Evolutionary conservation across 208 protist species (phyloP).

Genomic region (Acanthamoeba lenticulata): DNA sequence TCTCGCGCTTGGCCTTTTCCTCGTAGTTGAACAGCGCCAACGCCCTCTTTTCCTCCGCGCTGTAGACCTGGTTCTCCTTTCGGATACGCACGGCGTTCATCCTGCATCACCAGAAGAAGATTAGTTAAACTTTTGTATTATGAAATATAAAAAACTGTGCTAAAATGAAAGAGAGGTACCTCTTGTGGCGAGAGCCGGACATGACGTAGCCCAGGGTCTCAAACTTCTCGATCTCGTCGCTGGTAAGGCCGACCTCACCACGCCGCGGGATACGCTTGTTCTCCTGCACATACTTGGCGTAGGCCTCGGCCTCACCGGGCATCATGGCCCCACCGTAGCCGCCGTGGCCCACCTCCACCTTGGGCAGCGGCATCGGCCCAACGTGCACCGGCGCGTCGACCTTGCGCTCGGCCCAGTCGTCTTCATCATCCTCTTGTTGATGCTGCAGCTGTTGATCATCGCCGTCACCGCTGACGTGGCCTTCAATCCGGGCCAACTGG

Average conservation of each 20-base stretch:
- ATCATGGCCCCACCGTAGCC: constrained; percentile 84
- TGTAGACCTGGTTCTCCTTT: constrained; percentile 91
- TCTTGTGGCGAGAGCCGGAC: constrained; percentile 86
- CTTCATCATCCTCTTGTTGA: not conserved
- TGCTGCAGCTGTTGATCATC: not conserved
- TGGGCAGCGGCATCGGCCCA: not conserved
- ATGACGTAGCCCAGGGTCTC: constrained; percentile 91
- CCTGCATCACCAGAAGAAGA: constrained; percentile 78
- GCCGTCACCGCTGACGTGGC: not conserved
- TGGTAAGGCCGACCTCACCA: constrained; percentile 90
- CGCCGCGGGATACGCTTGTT: constrained; percentile 91
- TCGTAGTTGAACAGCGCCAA: constrained; percentile 89
- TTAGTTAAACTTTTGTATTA: no score
- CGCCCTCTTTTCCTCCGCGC: constrained; percentile 88
- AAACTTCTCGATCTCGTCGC: constrained; percentile 87
- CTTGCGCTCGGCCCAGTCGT: not conserved
- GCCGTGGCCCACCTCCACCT: not conserved
- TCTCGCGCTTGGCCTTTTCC: constrained; percentile 88
- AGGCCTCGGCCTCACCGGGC: constrained; percentile 87
- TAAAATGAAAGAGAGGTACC: constrained; percentile 74
- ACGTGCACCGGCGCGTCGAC: not conserved
- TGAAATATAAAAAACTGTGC: not conserved
- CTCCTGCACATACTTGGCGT: constrained; percentile 85
- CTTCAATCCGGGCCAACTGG: not conserved
- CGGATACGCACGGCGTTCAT: constrained; percentile 93